Conservation (phyloP, 495 filamentous ascomycete genomes). For the Parathielavia appendiculata region DNA sequence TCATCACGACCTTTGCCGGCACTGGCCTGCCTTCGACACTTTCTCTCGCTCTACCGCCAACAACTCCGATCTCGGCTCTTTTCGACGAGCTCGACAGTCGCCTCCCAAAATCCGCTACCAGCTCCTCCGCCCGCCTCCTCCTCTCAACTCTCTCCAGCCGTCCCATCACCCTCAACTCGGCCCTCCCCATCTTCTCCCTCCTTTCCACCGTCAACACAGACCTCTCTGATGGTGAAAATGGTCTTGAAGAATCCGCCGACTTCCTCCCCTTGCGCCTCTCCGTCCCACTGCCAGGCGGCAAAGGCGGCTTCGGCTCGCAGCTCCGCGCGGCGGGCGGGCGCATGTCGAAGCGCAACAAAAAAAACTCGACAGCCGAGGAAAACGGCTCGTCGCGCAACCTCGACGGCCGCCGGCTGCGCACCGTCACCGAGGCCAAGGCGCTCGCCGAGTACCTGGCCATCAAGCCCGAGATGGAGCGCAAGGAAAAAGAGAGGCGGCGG, state of each 20-base stretch:
- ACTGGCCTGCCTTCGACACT: slow-evolving; percentile 74
- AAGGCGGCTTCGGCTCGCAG: slow-evolving; percentile 96
- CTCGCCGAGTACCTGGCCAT: slow-evolving; percentile 91
- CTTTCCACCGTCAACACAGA: slow-evolving; percentile 31
- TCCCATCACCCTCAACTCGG: slow-evolving; percentile 49
- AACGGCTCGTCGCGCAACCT: slow-evolving; percentile 88
- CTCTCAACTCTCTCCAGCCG: slow-evolving; percentile 80
- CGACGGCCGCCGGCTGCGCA: slow-evolving; percentile 83
- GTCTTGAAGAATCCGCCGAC: slow-evolving; percentile 31
- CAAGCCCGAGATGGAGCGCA: slow-evolving; percentile 93
- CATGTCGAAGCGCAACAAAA: slow-evolving; percentile 91
- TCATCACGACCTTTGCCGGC: slow-evolving; percentile 77
- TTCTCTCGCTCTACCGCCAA: slow-evolving; percentile 60
- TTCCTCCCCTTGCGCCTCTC: slow-evolving; percentile 79
- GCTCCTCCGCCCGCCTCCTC: slow-evolving; percentile 49
- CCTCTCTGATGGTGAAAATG: slow-evolving; percentile 27
- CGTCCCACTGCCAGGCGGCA: slow-evolving; percentile 74
- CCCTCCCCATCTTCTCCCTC: slow-evolving; percentile 48
- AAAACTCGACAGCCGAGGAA: slow-evolving; percentile 55
- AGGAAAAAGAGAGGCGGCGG: slow-evolving; percentile 77
- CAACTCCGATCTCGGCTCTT: slow-evolving; percentile 63
- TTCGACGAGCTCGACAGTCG: slow-evolving; percentile 55
- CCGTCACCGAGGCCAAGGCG: slow-evolving; percentile 89
- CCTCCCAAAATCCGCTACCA: slow-evolving; percentile 48
- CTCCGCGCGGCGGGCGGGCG: slow-evolving; percentile 93